phyloP scores from a whole-genome alignment of 2,329 filamentous ascomycete species.

The Celoporthe dispersa region DNA sequence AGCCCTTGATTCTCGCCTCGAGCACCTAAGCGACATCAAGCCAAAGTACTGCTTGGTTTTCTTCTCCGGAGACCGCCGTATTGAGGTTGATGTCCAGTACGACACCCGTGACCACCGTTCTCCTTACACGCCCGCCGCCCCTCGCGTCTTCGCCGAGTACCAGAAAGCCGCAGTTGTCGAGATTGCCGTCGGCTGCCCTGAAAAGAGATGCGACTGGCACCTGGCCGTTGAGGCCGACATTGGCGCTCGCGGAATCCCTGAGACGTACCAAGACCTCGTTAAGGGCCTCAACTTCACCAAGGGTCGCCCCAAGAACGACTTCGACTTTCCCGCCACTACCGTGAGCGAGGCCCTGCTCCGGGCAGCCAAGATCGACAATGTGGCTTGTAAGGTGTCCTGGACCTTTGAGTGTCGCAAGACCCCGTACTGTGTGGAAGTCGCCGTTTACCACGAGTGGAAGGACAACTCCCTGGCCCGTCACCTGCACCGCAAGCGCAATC shows the following conservation, averaged over 20 bases:
- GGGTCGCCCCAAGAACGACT: slow-evolving; percentile 6
- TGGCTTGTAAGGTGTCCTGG: slow-evolving; percentile 41
- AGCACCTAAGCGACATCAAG: slow-evolving; percentile 23
- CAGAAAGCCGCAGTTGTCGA: slow-evolving; percentile 29
- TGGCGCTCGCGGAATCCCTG: slow-evolving; percentile 33
- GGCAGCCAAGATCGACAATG: slow-evolving; percentile 34
- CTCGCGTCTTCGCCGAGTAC: slow-evolving; percentile 16
- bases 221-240: slow-evolving; percentile 39
- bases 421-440: slow-evolving; percentile 42
- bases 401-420: slow-evolving; percentile 38
- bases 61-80: slow-evolving; percentile 30
- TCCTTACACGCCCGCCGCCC: slow-evolving; percentile 7
- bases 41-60: slow-evolving; percentile 28
- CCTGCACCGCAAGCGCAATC: background rate
- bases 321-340: slow-evolving; percentile 12
- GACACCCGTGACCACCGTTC: background rate
- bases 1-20: slow-evolving; percentile 1
- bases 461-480: background rate
- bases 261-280: slow-evolving; percentile 34
- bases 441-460: slow-evolving; percentile 41
- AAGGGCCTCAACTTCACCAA: slow-evolving; percentile 33
- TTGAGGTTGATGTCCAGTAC: slow-evolving; percentile 32
- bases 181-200: slow-evolving; percentile 39
- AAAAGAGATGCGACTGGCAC: slow-evolving; percentile 45
- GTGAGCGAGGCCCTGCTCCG: slow-evolving; percentile 7